These are phyloP conservation scores for Neurospora sp. DNA, from an alignment of 2,329 filamentous ascomycete genomes.

Conservation along the genomic window DNA sequence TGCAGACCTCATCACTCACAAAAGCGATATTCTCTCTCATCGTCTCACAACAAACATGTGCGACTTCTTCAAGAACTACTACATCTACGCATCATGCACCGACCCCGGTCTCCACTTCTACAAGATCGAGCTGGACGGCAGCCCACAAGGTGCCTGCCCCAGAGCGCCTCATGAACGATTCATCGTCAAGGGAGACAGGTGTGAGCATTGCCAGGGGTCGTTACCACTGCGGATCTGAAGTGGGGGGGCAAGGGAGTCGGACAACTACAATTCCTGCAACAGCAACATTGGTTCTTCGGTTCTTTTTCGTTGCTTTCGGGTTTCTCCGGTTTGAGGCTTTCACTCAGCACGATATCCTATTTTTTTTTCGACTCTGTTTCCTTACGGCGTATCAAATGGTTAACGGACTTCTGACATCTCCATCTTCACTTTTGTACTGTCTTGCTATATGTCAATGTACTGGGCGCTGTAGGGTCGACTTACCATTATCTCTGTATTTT, in stretches of 20 bases:
- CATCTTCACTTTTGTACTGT: not conserved
- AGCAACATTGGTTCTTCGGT: not conserved
- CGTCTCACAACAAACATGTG: constrained; percentile 31
- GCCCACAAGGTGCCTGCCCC: constrained; percentile 46
- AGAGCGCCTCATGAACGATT: constrained; percentile 64
- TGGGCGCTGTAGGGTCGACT: not conserved
- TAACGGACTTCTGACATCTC: not conserved
- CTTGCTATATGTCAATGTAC: not conserved
- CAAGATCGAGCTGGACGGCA: constrained; percentile 58
- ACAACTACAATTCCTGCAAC: not conserved
- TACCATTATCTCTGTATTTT: not conserved
- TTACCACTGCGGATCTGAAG: not conserved
- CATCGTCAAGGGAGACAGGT: constrained; percentile 38
- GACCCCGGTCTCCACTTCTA: constrained; percentile 65
- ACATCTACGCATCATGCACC: constrained; percentile 62
- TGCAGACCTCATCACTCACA: not conserved
- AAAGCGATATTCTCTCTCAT: not conserved
- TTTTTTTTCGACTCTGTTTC: not conserved
- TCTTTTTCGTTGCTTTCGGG: not conserved
- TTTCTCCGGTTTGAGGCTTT: not conserved
- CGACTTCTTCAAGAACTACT: constrained; percentile 65
- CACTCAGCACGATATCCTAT: not conserved
- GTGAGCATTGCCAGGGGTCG: not conserved
- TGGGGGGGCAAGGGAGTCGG: not conserved
- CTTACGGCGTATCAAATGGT: not conserved